Evolutionary conservation across 2,329 filamentous ascomycete species (phyloP), one percentile per base, ranked within the genome.

Genomic region (Trichoderma endophyticum): DNA sequence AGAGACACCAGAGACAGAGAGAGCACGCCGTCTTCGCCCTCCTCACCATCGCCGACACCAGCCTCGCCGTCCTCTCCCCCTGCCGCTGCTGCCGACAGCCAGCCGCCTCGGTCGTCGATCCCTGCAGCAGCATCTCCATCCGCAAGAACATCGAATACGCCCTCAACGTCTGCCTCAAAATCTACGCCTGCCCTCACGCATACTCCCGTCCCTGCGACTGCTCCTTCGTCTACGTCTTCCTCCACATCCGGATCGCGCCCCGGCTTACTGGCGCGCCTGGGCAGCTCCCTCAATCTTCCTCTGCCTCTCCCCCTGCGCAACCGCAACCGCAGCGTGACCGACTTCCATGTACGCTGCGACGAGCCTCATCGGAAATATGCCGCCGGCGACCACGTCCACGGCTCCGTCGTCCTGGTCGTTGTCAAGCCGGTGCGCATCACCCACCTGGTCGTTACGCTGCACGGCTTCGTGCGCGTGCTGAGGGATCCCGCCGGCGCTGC

Each of bases 381-480:
- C 30, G 91, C 92, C 4, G 93, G 93, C 73, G 93, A 95, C 78
- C 84, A 90, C 75, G 91, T 96, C 61, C 88, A 87, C 72, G 93
- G 93, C 69, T 88, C 88, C 74, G 92, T 95, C 62, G 86, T 93
- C 73, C 83, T 95, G 76, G 91, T 89, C 71, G 87, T 94, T 43
- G 84, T 92, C 76, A 94, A 94, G 80, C 90, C 93, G 21, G 83
- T 94, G 73, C 87, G 92, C 76, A 89, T 96, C 77, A 95, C 93
- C 8, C 93, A 96, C 82, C 85, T 96, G 63, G 92, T 92, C 12
- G 91, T 95, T 74, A 89, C 90, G 73, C 83, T 96, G 69, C 92
- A 94, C 79, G 93, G 93, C 73, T 94, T 90, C 80, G 92, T 93
- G 71, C 91, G 93, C 78, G 92, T 95, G 61, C 93, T 90, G 83